These are phyloP conservation scores for Paraconiothyrium sp. DNA, from an alignment of 2,329 filamentous ascomycete genomes.

Conservation along the genomic window DNA sequence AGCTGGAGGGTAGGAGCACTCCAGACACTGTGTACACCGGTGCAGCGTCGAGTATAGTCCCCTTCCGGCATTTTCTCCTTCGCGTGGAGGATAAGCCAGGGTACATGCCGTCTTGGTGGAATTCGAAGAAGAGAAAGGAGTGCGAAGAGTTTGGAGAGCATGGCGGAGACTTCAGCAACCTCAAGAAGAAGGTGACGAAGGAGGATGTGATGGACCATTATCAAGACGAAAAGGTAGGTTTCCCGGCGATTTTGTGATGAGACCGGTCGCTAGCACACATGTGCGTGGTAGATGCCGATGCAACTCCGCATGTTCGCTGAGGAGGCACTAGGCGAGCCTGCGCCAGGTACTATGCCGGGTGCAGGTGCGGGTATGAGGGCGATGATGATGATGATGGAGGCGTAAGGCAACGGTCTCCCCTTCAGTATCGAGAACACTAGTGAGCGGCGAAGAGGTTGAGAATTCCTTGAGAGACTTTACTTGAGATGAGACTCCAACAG, in stretches of 20 bases:
- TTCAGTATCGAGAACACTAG: neutral
- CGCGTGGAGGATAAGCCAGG: constrained; percentile 13
- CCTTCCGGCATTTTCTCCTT: constrained; percentile 33
- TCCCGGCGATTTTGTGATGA: no score
- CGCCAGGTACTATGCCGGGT: constrained; percentile 26
- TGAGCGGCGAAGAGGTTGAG: neutral
- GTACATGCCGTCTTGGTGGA: constrained; percentile 40
- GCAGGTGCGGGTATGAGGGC: constrained; percentile 26
- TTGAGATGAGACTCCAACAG: no score
- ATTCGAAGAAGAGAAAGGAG: constrained; percentile 25
- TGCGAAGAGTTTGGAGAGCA: constrained; percentile 31
- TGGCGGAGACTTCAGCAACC: constrained; percentile 27
- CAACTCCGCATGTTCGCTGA: constrained; percentile 40
- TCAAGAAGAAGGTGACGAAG: constrained; percentile 27
- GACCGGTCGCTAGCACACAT: neutral
- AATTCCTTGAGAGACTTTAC: neutral
- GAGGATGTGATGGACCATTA: constrained; percentile 34
- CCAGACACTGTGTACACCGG: constrained; percentile 31
- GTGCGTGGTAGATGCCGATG: constrained; percentile 29
- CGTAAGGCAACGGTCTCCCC: neutral
- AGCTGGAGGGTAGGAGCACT: constrained; percentile 23
- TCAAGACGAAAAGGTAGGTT: constrained; percentile 19
- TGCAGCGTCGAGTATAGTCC: constrained; percentile 22
- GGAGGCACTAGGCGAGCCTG: constrained; percentile 26
- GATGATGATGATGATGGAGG: constrained; percentile 32